Conservation (phyloP, 2,329 filamentous ascomycete genomes). For the Penicillium decumbens region DNA sequence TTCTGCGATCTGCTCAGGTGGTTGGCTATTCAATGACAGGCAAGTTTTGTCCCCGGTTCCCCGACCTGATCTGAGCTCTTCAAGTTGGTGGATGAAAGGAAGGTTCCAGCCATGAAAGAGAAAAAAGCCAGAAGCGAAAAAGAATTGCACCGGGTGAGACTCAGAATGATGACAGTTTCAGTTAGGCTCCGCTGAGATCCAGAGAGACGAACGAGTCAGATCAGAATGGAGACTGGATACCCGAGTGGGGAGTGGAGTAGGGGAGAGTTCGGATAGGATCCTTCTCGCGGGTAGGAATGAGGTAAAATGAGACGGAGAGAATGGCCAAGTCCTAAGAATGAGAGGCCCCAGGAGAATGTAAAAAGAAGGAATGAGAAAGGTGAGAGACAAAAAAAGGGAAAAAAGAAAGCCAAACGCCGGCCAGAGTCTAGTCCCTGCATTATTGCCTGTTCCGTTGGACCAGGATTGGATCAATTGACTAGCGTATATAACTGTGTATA, state of each 20-base stretch:
- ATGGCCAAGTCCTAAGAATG: not conserved
- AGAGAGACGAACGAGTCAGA: conserved; percentile 11
- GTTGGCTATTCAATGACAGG: conserved; percentile 7
- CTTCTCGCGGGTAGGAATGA: conserved; percentile 1
- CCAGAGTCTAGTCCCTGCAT: not conserved
- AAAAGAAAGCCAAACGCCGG: not conserved
- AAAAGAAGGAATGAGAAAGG: not conserved
- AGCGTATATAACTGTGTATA: not conserved
- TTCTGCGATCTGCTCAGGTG: conserved; percentile 6
- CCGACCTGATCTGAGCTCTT: not conserved
- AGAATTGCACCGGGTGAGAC: conserved; percentile 3
- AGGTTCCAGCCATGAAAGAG: not conserved
- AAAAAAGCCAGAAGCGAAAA: not conserved
- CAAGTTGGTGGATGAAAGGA: not conserved
- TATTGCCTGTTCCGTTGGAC: not conserved
- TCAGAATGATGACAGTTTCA: conserved; percentile 3
- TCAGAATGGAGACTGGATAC: conserved; percentile 9
- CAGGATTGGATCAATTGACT: not conserved
- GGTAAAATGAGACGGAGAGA: not conserved
- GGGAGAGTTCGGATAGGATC: conserved; percentile 6
- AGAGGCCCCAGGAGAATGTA: not conserved
- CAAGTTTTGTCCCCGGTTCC: not conserved
- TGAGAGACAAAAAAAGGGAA: not conserved
- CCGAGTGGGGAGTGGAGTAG: conserved; percentile 14
- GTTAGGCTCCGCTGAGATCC: conserved; percentile 7